Base-by-base conservation (phyloP, 2,329 filamentous ascomycete genomes). In the Cladobotryum protrusum region DNA sequence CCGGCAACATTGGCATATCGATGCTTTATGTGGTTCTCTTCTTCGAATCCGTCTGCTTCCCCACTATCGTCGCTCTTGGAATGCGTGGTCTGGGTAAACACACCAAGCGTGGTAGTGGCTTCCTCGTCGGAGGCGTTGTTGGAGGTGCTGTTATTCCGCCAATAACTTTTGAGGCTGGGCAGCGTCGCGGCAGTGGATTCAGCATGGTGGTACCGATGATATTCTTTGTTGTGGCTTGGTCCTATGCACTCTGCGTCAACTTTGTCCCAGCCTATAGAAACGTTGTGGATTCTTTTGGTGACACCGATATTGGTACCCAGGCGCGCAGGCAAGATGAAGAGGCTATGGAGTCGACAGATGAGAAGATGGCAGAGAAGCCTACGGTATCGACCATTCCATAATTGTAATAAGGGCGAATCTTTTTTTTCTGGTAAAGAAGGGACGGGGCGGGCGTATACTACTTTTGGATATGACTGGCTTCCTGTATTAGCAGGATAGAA, bases 11-110 rank as follows among this genome's bases (percentile, higher is more conserved):
- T 0, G 77, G 76, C 41, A 69, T 82, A 54, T 70, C 74, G 5
- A 82, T 89, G 74, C 76, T 89, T 29, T 87, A 82, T 65, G 54
- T 87, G 9, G 81, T 84, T 6, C 74, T 90, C 19, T 89, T 91
- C 72, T 91, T 91, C 67, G 87, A 89, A 67, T 85, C 80, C 4
- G 86, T 89, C 61, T 86, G 84, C 65, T 92, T 91, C 72, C 87
- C 87, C 0, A 90, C 86, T 15, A 89, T 92, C 60, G 82, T 92
- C 29, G 86, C 86, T 4, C 74, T 91, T 3, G 85, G 85, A 8
- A 88, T 89, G 72, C 78, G 85, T 18, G 86, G 86, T 2, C 74
- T 90, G 1, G 87, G 88, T 5, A 78, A 82, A 15, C 84, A 92
- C 68, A 87, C 84, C 34, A 90, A 91, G 72, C 78, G 86, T 53